Evolutionary conservation across 192 early-diverging fungal species (phyloP), one percentile per base, ranked within the genome.

Genomic region (Podila epigama): DNA sequence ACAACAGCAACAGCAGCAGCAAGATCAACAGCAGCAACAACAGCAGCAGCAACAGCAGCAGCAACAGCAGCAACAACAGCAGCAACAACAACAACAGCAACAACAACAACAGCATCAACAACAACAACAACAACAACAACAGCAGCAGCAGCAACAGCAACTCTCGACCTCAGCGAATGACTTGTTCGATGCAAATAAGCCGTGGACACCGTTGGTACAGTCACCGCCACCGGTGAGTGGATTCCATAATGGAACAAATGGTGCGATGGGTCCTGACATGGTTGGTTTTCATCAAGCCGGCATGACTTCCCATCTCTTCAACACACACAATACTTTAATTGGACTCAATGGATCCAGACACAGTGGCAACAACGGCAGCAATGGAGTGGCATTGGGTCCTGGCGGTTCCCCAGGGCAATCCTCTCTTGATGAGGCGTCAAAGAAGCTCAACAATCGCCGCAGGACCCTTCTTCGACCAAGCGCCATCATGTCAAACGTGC

Each of bases 401-500:
- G n/a, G n/a, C n/a, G n/a, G n/a, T n/a, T n/a, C n/a, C n/a, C 22
- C 27, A 1, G 51, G 62, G 31, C 11, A 55, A 12, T 60, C 53
- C 6, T 51, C 64, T 67, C 59, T 75, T 42, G 71, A 75, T 4
- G 71, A 75, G 37, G 25, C 44, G 7, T 54, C 52, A 28, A 39
- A 68, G 48, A 77, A 77, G 56, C 63, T 66, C 20, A 77, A 77
- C 50, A 77, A 77, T 51, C 65, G 73, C 22, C 73, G 73, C 37
- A 18, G 73, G 15, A 68, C 66, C 0, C 33, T 68, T 35, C 66
- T 77, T 31, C 65, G 73, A 5, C 73, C 73, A 13, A 77, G 73
- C n/a, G 73, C 73, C 40, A 77, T 77, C 56, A 77, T 77, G 40
- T 77, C 73, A 36, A 77, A 77, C 34, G 73, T 77, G 7, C 73